These are phyloP conservation scores for Pochonia chlamydosporia DNA, from an alignment of 2,329 filamentous ascomycete species.

Conservation along the genomic window DNA sequence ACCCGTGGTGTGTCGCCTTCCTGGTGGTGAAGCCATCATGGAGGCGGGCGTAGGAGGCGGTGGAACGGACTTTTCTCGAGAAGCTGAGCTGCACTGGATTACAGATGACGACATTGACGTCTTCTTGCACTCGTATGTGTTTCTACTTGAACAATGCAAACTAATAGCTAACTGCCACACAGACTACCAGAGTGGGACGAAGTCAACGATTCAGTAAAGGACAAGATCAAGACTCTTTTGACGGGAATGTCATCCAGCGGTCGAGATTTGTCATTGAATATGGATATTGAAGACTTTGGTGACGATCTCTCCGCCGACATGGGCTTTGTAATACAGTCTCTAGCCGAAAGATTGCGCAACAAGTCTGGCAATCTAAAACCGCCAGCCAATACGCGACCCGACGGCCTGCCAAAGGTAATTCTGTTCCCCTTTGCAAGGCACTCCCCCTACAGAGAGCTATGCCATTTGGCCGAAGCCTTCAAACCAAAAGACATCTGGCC, in stretches of 20 bases:
- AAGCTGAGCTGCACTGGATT: constrained; percentile 58
- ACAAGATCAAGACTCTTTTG: constrained; percentile 11
- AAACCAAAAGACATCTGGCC: constrained; percentile 73
- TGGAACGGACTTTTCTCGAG: constrained; percentile 64
- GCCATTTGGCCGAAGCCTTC: constrained; percentile 62
- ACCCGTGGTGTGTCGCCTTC: constrained; percentile 65
- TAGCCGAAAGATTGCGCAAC: not conserved
- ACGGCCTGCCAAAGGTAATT: constrained; percentile 35
- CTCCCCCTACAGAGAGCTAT: constrained; percentile 77
- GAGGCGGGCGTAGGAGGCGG: constrained; percentile 79
- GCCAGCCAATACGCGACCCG: not conserved
- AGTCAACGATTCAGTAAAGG: constrained; percentile 5
- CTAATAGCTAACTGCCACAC: not conserved
- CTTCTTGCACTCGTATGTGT: constrained; percentile 32
- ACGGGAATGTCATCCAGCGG: constrained; percentile 14
- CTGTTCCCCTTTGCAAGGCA: constrained; percentile 84
- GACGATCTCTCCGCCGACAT: constrained; percentile 12
- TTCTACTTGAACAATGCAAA: not conserved
- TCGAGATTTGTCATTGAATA: constrained; percentile 19
- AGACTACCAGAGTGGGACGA: constrained; percentile 15
- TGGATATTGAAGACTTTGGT: constrained; percentile 14
- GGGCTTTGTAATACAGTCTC: constrained; percentile 1
- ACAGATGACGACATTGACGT: constrained; percentile 46
- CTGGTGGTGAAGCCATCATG: constrained; percentile 55
- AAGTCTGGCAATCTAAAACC: not conserved